Evolutionary conservation across 2,329 filamentous ascomycete species (phyloP), one percentile per base, ranked within the genome.

Genomic region (Alternaria consortialis): DNA sequence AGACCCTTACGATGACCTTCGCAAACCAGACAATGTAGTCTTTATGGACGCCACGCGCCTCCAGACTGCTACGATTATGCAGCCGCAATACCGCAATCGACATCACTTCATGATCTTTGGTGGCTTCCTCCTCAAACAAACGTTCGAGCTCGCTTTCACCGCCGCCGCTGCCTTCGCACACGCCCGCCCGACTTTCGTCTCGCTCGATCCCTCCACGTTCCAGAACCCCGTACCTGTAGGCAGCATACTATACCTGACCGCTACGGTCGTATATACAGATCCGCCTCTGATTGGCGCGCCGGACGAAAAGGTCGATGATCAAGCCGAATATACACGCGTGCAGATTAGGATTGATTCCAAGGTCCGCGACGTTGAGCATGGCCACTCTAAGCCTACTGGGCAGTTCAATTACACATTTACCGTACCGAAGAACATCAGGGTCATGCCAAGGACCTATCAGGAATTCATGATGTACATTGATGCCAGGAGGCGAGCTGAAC

Each of bases 21-120:
- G 83, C 40, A 84, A 86, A 69, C 88, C 88, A 7, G 70, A 80
- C 34, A 88, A 89, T 65, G 84, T 86, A 3, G 78, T 85, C 37
- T 85, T 84, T 70, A 91, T 92, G 84, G 82, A 87, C 63, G 84
- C 85, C 66, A 87, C 88, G 1, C 81, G 82, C 34, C 84, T 92
- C 32, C 85, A 86, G 69, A 88, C 88, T 2, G 88, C 90, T 11
- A 86, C 85, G 68, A 91, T 93, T 66, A 92, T 92, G 90, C 90
- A 92, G 74, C 90, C 90, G 0, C 89, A 91, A 75, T 86, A 88
- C 74, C 85, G 88, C 48, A 90, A 90, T 75, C 79, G 88, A 2
- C 89, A 92, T 76, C 88, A 90, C 70, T 91, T 90, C 76, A 91
- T 92, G 90, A 91, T 93, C 56, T 93, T 92, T 70, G 90, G 90